A percentile compares a stretch with the other conserved stretches of the same genome.
Conservation (phyloP, 805 yeast genomes). For the Komagataella mondaviorum region DNA sequence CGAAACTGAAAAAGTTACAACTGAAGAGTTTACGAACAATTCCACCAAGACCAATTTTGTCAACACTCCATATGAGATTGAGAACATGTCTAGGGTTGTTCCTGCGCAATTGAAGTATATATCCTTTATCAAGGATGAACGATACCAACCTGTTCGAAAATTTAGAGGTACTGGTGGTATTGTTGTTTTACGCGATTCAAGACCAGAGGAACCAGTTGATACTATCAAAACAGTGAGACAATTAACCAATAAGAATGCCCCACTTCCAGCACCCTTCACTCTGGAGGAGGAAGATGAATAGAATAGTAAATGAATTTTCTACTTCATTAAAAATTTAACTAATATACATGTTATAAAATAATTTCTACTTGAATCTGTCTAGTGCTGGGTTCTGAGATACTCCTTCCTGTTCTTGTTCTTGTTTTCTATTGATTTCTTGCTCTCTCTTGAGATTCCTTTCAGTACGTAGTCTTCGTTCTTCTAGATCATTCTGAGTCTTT, state of each 20-base stretch:
- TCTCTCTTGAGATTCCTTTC: constrained; percentile 66
- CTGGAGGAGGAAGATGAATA: constrained; percentile 25
- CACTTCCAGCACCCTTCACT: constrained; percentile 56
- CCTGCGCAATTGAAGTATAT: constrained; percentile 82
- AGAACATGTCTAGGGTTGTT: constrained; percentile 76
- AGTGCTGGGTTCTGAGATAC: constrained; percentile 42
- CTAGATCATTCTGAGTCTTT: constrained; percentile 74
- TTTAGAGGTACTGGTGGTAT: constrained; percentile 59
- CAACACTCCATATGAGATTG: constrained; percentile 54
- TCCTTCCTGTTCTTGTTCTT: constrained; percentile 31
- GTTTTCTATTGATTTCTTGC: constrained; percentile 51
- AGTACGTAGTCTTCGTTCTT: constrained; percentile 67
- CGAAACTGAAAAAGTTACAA: constrained; percentile 4
- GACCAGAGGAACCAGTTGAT: constrained; percentile 46
- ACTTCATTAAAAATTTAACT: neutral
- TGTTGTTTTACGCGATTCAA: constrained; percentile 53
- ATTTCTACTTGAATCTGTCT: constrained; percentile 27
- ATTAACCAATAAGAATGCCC: constrained; percentile 59
- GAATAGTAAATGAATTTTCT: neutral
- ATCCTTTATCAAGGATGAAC: constrained; percentile 57
- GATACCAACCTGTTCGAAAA: constrained; percentile 76
- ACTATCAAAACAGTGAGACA: constrained; percentile 78
- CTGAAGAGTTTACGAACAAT: constrained; percentile 24
- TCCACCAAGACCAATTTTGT: constrained; percentile 35
- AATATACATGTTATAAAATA: neutral